Evolutionary conservation across 306 rosid genomes (phyloP), one percentile per base, ranked within the genome.

Genomic region (Aeschynomene evenia): DNA sequence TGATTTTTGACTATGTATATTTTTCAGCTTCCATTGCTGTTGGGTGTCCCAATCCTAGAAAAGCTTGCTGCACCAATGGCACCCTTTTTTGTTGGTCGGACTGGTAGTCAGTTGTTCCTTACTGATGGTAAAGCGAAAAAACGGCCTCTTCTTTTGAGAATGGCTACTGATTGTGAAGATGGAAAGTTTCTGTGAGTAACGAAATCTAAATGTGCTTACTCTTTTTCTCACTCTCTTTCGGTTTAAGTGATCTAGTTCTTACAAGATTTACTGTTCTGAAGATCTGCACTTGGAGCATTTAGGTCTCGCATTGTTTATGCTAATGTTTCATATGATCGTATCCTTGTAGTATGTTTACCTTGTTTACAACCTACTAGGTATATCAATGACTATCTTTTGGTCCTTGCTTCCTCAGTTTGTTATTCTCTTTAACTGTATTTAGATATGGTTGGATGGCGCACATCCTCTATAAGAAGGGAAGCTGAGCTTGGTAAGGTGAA

Each of bases 401-500:
- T 45, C 43, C 61, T 66, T 26, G 70, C 62, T 59, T 67, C 53
- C 36, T 37, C 73, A 42, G 46, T 43, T 63, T 72, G 36, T 71
- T 72, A 24, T 19, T 79, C 74, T 82, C 85, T 75, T 83, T 79
- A 80, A 76, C 83, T 66, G 71, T 18, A 59, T 24, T 60, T 77
- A 94, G 98, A 94, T 79, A 90, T 94, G 97, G 98, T 90, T 82
- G 98, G 98, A 59, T 94, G 98, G 98, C 97, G 98, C 71, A 94
- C 98, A 54, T 94, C 98, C 66, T 94, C 98, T 34, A 85, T 94
- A 73, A 88, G 98, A 83, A 88, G 96, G 81, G 97, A 88, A 64
- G 75, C 78, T 6, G 97, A 90, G 74, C 88, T 90, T 68, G 36
- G 80, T 42, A 88, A 88, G 89, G 98, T 94, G 78, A 85, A 68